Evolutionary conservation across 768 basidiomycete genomes (phyloP).

Genomic region (Multifurca ochricompacta): DNA sequence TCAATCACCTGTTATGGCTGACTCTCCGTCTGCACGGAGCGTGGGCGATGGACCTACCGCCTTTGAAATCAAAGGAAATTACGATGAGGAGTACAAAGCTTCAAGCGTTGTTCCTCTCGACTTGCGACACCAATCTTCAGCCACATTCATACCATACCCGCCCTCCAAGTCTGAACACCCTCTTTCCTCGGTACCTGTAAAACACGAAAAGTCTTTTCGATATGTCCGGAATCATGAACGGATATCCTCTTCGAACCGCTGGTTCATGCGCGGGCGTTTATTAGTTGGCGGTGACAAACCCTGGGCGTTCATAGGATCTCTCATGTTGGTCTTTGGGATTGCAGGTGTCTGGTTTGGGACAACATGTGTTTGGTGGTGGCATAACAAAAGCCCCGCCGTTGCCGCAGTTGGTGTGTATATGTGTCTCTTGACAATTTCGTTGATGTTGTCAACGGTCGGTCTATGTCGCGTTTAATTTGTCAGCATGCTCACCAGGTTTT

Average conservation of each 20-base stretch:
- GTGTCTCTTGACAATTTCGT: constrained; percentile 58
- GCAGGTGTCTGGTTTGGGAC: constrained; percentile 83
- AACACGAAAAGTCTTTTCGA: constrained; percentile 31
- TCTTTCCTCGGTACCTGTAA: constrained; percentile 30
- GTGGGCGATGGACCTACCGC: constrained; percentile 9
- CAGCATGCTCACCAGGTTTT: constrained; percentile 18
- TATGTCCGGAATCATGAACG: constrained; percentile 49
- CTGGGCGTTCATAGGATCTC: constrained; percentile 65
- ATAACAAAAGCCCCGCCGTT: constrained; percentile 60
- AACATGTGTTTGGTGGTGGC: constrained; percentile 88
- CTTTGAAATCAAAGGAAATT: constrained; percentile 16
- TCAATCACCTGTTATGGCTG: constrained; percentile 14
- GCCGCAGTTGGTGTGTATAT: constrained; percentile 59
- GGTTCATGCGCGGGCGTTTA: constrained; percentile 63
- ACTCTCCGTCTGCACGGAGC: constrained; percentile 13
- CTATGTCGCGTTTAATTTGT: constrained; percentile 19
- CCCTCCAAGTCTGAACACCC: constrained; percentile 21
- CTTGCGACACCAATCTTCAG: constrained; percentile 9
- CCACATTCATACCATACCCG: constrained; percentile 16
- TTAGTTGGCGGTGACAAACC: constrained; percentile 84
- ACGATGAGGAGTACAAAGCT: constrained; percentile 16
- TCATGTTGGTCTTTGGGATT: constrained; percentile 56
- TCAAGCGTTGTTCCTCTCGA: constrained; percentile 8
- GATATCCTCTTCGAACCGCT: constrained; percentile 68
- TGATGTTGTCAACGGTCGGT: constrained; percentile 71